Base-by-base conservation (phyloP, 2,329 filamentous ascomycete genomes). In the Alternaria panax region DNA sequence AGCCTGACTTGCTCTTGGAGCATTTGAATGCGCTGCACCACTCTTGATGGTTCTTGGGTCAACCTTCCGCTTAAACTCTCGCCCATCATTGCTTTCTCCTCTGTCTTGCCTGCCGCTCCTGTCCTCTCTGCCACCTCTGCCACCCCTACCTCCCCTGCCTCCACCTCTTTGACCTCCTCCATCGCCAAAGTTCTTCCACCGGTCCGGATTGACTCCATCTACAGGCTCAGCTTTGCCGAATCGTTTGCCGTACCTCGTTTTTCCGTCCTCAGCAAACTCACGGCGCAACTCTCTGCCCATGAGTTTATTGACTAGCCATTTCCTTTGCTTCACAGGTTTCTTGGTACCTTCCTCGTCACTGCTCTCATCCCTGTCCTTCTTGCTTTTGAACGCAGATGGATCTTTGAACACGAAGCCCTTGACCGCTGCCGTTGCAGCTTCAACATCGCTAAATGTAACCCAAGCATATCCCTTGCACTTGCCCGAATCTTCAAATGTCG, bases 401-500 rank as follows among this genome's bases (percentile, higher is more conserved):
- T 87, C 84, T 71, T 93, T 85, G 80, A 88, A 87, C 60, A 92
- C 85, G 70, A 91, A 97, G 1, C 94, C 94, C 75, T 88, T 89
- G 65, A 96, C 92, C 4, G 91, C 92, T 71, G 85, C 86, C 50
- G 89, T 87, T 0, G 92, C 92, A 0, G 90, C 86, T 57, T 91
- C 88, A 11, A 93, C 75, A 51, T 93, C 88, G 74, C 90, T 89
- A 79, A 98, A 99, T 62, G 92, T 92, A 62, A 99, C 88, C 93
- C 95, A 99, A 6, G 90, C 95, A 80, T 90, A 99, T 18, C 95
- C 96, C 81, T 98, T 98, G 83, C 95, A 99, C 81, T 98, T 99
- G 42, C 95, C 95, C 20, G 90, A 90, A 78, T 99, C 96, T 78
- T 98, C 92, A 75, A 99, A 99, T 0, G 93, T 97, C 3, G 95